Base-by-base conservation (phyloP, 2,329 filamentous ascomycete genomes). In the Neofusicoccum parvum region DNA sequence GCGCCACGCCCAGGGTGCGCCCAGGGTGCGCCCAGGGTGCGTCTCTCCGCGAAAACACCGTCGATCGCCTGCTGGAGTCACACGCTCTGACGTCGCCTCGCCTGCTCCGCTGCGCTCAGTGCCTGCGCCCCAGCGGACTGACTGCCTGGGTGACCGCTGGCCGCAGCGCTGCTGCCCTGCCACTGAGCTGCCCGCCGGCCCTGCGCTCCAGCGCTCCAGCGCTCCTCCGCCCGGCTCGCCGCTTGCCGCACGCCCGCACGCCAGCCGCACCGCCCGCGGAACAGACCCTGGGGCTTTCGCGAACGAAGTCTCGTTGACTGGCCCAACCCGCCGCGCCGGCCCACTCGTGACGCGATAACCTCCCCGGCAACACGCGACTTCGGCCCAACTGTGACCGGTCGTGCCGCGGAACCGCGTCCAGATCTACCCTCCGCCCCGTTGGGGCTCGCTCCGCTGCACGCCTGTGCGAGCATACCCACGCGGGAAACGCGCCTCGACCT, bases 21-120 rank as follows among this genome's bases (percentile, higher is more conserved):
- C 23, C 23, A 32, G 27, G 27, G 27, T 32, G 27, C 27, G 5
- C 37, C 23, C 23, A 32, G 27, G 27, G 27, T 32, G 27, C 27
- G 27, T 32, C 54, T 59, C 43, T 60, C 56, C 56, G 56, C 56
- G 41, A 48, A 60, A 48, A 36, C 27, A 37, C 54, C 54, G 54
- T 27, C 27, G 54, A 59, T 59, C 54, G 23, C 54, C 14, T 14
- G 53, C 54, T 20, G 39, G 54, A 48, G 56, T 60, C 56, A 48
- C 56, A 23, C 56, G 56, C 56, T 36, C 41, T 60, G 56, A 48
- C 56, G 56, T 60, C 56, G 56, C 14, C 27, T 34, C 54, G 39
- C 15, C 54, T 59, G 54, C 54, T 20, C 36, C 17, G 37, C 53
- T 56, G 41, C 43, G 53, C 43, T 12, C 23, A 56, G 27, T 32